Conservation (phyloP, 148 eudicot species). For the Oxyria digyna region DNA sequence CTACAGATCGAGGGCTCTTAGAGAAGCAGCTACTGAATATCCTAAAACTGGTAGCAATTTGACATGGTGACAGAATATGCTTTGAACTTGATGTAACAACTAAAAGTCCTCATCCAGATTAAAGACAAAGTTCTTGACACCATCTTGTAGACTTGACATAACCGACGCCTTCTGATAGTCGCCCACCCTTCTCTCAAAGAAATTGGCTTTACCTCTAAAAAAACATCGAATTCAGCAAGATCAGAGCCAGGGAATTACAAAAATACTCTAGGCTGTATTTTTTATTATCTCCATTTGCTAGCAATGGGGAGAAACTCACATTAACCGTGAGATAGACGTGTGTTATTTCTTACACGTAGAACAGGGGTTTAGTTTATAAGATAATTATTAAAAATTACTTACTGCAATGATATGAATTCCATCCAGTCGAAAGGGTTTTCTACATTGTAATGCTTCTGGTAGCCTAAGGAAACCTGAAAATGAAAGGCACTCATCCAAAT, state of each 20-base stretch:
- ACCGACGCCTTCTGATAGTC: constrained; percentile 80
- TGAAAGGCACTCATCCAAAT: constrained; percentile 1
- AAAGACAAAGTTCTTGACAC: constrained; percentile 40
- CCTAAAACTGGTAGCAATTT: too few species aligned
- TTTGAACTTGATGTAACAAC: background rate
- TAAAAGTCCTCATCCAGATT: constrained; percentile 76
- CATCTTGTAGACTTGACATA: constrained; percentile 49
- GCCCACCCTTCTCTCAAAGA: constrained; percentile 73
- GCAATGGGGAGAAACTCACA: background rate
- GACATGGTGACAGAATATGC: background rate
- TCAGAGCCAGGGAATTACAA: background rate
- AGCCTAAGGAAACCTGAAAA: constrained; percentile 55
- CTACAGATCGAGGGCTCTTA: background rate
- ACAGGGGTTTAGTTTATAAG: background rate
- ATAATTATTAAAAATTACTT: constrained; percentile 19
- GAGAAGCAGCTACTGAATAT: too few species aligned
- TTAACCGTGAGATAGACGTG: background rate
- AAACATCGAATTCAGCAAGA: background rate
- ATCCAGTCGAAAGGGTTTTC: constrained; percentile 91
- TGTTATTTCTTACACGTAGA: background rate
- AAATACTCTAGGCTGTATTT: background rate
- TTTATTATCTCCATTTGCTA: too few species aligned
- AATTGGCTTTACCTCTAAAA: constrained; percentile 67
- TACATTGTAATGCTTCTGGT: constrained; percentile 39
- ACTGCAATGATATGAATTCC: constrained; percentile 80